These are phyloP conservation scores for Calocera viscosa DNA, from an alignment of 768 basidiomycete genomes.

Conservation along the genomic window DNA sequence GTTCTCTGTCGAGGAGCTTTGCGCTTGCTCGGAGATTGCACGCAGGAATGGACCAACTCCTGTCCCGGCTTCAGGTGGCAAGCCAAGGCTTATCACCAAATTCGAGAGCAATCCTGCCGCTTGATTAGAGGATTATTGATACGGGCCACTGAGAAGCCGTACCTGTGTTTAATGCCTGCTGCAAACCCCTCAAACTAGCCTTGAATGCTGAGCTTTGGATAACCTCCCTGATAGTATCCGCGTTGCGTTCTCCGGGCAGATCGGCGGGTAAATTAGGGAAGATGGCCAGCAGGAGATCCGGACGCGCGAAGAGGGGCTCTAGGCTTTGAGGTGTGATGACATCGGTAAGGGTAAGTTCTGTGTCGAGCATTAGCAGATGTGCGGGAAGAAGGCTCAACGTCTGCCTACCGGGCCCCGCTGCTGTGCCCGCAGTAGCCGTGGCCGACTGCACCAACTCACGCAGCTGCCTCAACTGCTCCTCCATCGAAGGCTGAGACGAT, in stretches of 20 bases:
- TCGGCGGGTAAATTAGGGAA: slow-evolving; percentile 76
- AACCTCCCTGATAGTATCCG: slow-evolving; percentile 58
- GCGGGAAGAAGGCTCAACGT: neutral
- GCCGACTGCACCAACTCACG: slow-evolving; percentile 41
- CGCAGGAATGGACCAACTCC: slow-evolving; percentile 68
- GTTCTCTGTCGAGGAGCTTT: slow-evolving; percentile 31
- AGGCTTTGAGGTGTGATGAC: slow-evolving; percentile 64
- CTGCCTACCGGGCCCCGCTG: neutral
- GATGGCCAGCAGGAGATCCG: slow-evolving; percentile 52
- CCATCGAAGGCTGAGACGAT: slow-evolving; percentile 31
- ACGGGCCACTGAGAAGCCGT: neutral
- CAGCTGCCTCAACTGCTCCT: slow-evolving; percentile 57
- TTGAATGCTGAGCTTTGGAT: slow-evolving; percentile 78
- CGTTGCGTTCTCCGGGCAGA: slow-evolving; percentile 53
- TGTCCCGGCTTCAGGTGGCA: slow-evolving; percentile 73
- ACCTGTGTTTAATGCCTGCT: slow-evolving; percentile 74
- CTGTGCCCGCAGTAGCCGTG: slow-evolving; percentile 18
- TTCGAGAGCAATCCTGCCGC: slow-evolving; percentile 41
- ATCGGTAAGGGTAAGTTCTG: slow-evolving; percentile 58
- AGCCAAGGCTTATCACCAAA: slow-evolving; percentile 62
- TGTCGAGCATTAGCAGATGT: slow-evolving; percentile 19
- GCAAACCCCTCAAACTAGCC: slow-evolving; percentile 62
- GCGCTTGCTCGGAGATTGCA: slow-evolving; percentile 65
- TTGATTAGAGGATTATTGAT: neutral
- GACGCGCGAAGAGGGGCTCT: slow-evolving; percentile 50